These are phyloP conservation scores for Cyanodermella asteris DNA, from an alignment of 2,329 filamentous ascomycete species.

Conservation along the genomic window DNA sequence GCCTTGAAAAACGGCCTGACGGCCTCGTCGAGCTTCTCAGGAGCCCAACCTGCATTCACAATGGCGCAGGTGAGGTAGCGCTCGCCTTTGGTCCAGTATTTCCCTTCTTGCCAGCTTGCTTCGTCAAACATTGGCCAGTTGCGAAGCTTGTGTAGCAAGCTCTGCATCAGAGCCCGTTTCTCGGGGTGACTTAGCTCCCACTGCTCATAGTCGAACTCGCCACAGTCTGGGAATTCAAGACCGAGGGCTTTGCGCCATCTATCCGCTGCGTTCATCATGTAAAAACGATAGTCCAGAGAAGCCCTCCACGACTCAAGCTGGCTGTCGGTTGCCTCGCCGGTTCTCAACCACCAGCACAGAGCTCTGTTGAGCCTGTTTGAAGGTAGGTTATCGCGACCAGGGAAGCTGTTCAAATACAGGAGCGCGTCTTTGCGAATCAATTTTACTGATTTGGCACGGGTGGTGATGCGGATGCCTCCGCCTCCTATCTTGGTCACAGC, in stretches of 20 bases:
- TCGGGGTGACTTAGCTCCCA: too few species aligned
- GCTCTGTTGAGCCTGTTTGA: background rate
- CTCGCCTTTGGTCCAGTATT: too few species aligned
- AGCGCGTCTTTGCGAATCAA: background rate
- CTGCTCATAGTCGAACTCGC: background rate
- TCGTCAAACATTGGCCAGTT: too few species aligned
- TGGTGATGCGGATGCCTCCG: too few species aligned
- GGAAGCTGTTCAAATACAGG: slow-evolving; percentile 2
- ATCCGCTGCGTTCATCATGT: background rate
- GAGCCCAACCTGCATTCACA: too few species aligned
- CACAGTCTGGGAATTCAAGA: slow-evolving; percentile 1
- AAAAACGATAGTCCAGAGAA: slow-evolving; percentile 1
- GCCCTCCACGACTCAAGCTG: background rate
- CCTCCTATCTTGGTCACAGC: background rate
- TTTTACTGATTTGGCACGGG: too few species aligned
- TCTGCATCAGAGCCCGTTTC: too few species aligned
- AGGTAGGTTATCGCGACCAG: background rate
- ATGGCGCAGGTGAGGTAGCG: too few species aligned
- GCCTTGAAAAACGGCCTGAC: too few species aligned
- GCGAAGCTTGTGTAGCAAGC: too few species aligned
- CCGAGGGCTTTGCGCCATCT: background rate
- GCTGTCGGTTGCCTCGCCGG: background rate
- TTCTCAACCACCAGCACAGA: background rate
- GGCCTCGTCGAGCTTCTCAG: too few species aligned
- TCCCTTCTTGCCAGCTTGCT: too few species aligned